phyloP scores from a whole-genome alignment of 2,329 filamentous ascomycete species.

The Pseudopithomyces maydicus region DNA sequence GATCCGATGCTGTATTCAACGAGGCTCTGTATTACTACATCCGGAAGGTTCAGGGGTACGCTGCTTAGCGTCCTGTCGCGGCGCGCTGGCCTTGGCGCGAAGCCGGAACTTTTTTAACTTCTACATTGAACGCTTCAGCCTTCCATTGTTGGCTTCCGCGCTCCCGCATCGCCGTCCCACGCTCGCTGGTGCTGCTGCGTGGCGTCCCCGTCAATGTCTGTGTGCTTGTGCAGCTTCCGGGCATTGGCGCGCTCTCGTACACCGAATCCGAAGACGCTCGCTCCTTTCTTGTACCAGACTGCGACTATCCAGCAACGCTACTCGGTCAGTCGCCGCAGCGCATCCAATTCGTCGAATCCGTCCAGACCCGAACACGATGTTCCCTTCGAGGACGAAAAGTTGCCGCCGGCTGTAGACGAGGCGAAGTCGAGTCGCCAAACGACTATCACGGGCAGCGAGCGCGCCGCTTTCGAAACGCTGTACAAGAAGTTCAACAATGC shows the following conservation, averaged over 20 bases:
- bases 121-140: background rate
- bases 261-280: conserved; percentile 49
- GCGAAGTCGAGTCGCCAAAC: conserved; percentile 27
- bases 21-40: too few species aligned
- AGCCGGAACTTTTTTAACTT: background rate
- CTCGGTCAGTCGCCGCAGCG: conserved; percentile 25
- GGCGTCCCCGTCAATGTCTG: conserved; percentile 32
- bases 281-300: conserved; percentile 76
- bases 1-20: too few species aligned
- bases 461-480: conserved; percentile 41
- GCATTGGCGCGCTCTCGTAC: conserved; percentile 36
- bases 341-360: conserved; percentile 17
- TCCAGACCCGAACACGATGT: conserved; percentile 48
- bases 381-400: conserved; percentile 57
- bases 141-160: background rate
- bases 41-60: too few species aligned
- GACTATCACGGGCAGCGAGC: conserved; percentile 43
- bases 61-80: too few species aligned
- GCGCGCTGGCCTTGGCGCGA: too few species aligned
- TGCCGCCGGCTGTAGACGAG: conserved; percentile 25
- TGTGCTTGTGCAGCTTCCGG: conserved; percentile 36
- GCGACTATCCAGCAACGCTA: conserved; percentile 59
- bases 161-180: background rate
- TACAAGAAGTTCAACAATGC: conserved; percentile 34
- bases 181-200: background rate